Evolutionary conservation across 148 eudicot genomes (phyloP).

Genomic region (Rhododendron simsii): DNA sequence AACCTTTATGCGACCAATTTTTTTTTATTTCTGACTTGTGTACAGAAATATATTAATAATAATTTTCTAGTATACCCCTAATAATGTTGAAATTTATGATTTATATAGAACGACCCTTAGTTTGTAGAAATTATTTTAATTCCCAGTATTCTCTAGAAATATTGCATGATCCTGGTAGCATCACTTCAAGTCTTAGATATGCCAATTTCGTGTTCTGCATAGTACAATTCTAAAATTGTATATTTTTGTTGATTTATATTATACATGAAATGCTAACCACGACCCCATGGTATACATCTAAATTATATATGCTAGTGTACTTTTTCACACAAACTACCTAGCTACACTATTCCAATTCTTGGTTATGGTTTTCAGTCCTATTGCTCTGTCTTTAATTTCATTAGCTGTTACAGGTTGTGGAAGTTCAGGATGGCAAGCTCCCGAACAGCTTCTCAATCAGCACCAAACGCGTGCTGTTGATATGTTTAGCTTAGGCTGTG

Average conservation of each 20-base stretch:
- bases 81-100: too few relatives aligned
- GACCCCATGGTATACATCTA: not conserved
- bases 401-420: conserved; percentile 57
- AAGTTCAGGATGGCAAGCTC: conserved; percentile 89
- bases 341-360: not conserved
- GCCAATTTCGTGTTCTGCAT: too few relatives aligned
- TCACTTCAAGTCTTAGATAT: too few relatives aligned
- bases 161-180: too few relatives aligned
- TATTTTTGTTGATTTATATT: too few relatives aligned
- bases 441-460: conserved; percentile 71
- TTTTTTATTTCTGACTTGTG: too few relatives aligned
- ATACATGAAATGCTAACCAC: not conserved
- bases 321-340: not conserved
- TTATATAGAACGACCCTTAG: too few relatives aligned
- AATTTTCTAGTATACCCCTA: too few relatives aligned
- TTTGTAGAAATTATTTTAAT: too few relatives aligned
- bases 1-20: too few relatives aligned
- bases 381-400: not conserved
- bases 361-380: not conserved
- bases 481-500: conserved; percentile 75
- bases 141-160: too few relatives aligned
- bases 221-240: too few relatives aligned
- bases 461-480: conserved; percentile 84
- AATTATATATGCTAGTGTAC: not conserved
- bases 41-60: not conserved